These are phyloP conservation scores for Hemerocallis citrina DNA, from an alignment of 106 monocot genomes.

Conservation along the genomic window DNA sequence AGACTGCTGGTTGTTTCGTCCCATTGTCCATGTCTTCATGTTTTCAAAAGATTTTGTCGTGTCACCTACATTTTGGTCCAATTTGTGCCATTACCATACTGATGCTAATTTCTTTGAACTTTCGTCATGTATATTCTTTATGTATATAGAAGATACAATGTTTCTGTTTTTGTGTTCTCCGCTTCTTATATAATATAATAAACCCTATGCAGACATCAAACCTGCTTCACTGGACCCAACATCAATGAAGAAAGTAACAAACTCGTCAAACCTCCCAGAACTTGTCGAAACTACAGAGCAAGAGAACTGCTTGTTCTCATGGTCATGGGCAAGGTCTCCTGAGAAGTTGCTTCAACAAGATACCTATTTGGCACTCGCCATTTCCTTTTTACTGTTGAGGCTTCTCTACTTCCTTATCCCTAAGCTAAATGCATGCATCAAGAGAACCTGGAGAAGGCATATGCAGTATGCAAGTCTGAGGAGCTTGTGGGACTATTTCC, in stretches of 20 bases:
- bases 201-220: conserved; percentile 25
- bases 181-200: background rate
- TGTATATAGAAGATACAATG: too few relatives aligned
- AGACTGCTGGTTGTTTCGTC: too few relatives aligned
- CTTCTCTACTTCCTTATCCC: conserved; percentile 40
- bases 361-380: conserved; percentile 41
- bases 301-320: conserved; percentile 64
- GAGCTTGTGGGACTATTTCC: conserved; percentile 23
- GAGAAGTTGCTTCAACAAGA: conserved; percentile 59
- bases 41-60: too few relatives aligned
- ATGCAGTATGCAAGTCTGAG: conserved; percentile 22
- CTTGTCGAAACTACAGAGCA: conserved; percentile 17
- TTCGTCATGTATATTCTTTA: too few relatives aligned
- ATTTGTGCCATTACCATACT: too few relatives aligned
- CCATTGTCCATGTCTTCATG: too few relatives aligned
- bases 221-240: conserved; percentile 18
- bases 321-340: conserved; percentile 81
- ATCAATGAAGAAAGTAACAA: conserved; percentile 9
- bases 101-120: too few relatives aligned
- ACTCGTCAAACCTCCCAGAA: conserved; percentile 8
- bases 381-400: conserved; percentile 37
- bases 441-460: conserved; percentile 42
- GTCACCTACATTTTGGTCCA: too few relatives aligned
- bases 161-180: background rate
- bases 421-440: conserved; percentile 23